These are phyloP conservation scores for Penicillium longicatenatum DNA, from an alignment of 495 filamentous ascomycete species.

Conservation along the genomic window DNA sequence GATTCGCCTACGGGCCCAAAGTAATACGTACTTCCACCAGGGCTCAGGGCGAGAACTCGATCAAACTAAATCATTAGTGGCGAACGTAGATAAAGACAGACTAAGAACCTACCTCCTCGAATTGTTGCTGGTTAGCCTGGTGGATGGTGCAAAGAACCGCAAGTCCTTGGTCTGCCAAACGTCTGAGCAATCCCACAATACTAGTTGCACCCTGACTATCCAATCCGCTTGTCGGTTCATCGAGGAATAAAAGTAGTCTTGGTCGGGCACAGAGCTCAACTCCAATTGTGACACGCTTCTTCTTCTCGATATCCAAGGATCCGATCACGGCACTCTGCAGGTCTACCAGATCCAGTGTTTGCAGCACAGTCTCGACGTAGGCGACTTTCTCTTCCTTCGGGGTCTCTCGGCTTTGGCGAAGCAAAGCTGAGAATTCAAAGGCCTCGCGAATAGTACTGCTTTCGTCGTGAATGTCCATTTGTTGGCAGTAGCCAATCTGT, in stretches of 20 bases:
- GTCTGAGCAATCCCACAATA: slow-evolving; percentile 70
- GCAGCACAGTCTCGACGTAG: slow-evolving; percentile 81
- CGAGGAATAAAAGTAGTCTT: slow-evolving; percentile 68
- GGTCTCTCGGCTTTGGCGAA: slow-evolving; percentile 71
- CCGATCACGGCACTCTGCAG: slow-evolving; percentile 86
- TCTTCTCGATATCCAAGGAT: slow-evolving; percentile 63
- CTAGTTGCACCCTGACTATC: slow-evolving; percentile 76
- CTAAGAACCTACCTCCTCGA: slow-evolving; percentile 59
- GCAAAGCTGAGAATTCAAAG: slow-evolving; percentile 79
- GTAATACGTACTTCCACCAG: slow-evolving; percentile 66
- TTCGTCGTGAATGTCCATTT: slow-evolving; percentile 84
- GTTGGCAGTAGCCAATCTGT: slow-evolving; percentile 80
- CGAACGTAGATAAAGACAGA: slow-evolving; percentile 51
- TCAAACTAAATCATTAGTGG: slow-evolving; percentile 67
- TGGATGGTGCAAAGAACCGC: slow-evolving; percentile 71
- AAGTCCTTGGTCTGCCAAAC: slow-evolving; percentile 65
- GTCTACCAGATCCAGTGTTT: slow-evolving; percentile 76
- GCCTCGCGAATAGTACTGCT: slow-evolving; percentile 83
- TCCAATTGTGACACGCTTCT: slow-evolving; percentile 73
- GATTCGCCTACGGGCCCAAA: slow-evolving; percentile 69
- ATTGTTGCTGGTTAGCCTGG: slow-evolving; percentile 74
- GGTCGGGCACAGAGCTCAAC: slow-evolving; percentile 81
- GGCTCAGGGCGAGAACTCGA: slow-evolving; percentile 64
- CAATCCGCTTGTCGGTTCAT: slow-evolving; percentile 73
- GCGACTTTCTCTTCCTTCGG: slow-evolving; percentile 71